phyloP scores from a whole-genome alignment of 2,329 filamentous ascomycete species.

The Thielaviopsis musarum region DNA sequence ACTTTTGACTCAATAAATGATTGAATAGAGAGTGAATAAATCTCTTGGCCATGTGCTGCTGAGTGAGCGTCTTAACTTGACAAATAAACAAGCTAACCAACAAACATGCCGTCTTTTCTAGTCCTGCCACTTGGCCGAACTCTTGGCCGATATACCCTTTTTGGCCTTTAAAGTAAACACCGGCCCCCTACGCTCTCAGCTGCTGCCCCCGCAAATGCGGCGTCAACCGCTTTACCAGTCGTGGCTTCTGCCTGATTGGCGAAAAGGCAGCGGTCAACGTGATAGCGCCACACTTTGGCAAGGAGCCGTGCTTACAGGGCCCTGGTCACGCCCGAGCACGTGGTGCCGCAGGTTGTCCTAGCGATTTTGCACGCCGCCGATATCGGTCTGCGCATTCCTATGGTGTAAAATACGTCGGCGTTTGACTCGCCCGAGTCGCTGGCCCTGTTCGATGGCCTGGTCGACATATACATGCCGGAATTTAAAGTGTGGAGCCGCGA shows the following conservation, averaged over 20 bases:
- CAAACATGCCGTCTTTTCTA: not conserved
- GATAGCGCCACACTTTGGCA: conserved; percentile 72
- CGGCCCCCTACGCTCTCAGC: not conserved
- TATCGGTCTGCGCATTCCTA: conserved; percentile 51
- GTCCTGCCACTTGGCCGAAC: not conserved
- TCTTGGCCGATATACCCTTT: not conserved
- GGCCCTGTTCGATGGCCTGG: conserved; percentile 55
- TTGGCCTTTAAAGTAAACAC: not conserved
- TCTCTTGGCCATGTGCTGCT: not conserved
- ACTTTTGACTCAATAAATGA: not conserved
- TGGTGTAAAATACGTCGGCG: conserved; percentile 73
- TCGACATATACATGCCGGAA: conserved; percentile 78
- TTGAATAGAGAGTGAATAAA: not conserved
- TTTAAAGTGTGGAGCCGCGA: conserved; percentile 63
- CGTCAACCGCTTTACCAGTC: conserved; percentile 66
- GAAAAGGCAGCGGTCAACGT: conserved; percentile 64
- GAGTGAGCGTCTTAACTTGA: not conserved
- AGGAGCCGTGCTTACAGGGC: conserved; percentile 71
- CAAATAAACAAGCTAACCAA: not conserved
- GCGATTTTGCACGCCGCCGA: conserved; percentile 58
- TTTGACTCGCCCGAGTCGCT: conserved; percentile 63
- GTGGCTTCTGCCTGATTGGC: conserved; percentile 63
- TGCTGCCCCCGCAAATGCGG: conserved; percentile 48
- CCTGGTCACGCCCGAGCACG: conserved; percentile 71
- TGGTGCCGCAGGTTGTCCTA: conserved; percentile 66